A percentile compares a stretch with the other conserved stretches of the same genome.
Evolutionary conservation across 2,329 filamentous ascomycete species (phyloP).

Genomic region (Hypocreales sp.): DNA sequence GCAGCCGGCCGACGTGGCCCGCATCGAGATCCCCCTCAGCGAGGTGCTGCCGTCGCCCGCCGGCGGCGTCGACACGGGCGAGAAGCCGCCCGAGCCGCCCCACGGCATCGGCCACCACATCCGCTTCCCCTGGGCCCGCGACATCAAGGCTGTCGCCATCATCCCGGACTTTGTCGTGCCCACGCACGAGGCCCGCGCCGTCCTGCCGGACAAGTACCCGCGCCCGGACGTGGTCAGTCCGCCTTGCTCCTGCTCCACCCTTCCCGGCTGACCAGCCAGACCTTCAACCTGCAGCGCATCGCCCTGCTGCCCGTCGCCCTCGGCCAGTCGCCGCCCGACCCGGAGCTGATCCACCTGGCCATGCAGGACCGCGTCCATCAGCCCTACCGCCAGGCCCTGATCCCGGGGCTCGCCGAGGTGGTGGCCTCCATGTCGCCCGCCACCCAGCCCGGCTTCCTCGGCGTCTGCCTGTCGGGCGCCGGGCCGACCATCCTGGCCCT

Average conservation of each 20-base stretch:
- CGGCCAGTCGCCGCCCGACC: constrained; percentile 77
- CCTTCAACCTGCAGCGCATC: constrained; percentile 88
- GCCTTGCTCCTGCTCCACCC: neutral
- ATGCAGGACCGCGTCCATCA: constrained; percentile 99
- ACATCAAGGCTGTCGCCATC: constrained; percentile 94
- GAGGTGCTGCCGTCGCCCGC: constrained; percentile 86
- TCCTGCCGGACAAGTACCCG: constrained; percentile 67
- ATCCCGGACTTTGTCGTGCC: constrained; percentile 92
- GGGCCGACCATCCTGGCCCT: constrained; percentile 90
- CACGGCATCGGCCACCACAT: constrained; percentile 89
- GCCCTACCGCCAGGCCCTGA: constrained; percentile 81
- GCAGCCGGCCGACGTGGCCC: constrained; percentile 72
- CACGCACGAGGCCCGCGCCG: constrained; percentile 79
- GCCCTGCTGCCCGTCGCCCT: constrained; percentile 81
- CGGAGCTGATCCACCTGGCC: constrained; percentile 86
- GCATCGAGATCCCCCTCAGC: constrained; percentile 84
- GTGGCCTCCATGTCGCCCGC: constrained; percentile 80
- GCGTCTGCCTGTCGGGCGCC: constrained; percentile 88
- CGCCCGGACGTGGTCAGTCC: constrained; percentile 63
- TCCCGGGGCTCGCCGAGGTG: constrained; percentile 83
- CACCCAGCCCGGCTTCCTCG: constrained; percentile 74
- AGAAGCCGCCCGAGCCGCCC: constrained; percentile 76
- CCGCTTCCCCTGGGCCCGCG: constrained; percentile 82
- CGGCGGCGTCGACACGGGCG: constrained; percentile 80
- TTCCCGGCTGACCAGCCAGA: constrained; percentile 20